Percentiles rank a stretch among this genome's conserved stretches.
phyloP scores from a whole-genome alignment of 768 basidiomycete species.

The Terana coerulea region DNA sequence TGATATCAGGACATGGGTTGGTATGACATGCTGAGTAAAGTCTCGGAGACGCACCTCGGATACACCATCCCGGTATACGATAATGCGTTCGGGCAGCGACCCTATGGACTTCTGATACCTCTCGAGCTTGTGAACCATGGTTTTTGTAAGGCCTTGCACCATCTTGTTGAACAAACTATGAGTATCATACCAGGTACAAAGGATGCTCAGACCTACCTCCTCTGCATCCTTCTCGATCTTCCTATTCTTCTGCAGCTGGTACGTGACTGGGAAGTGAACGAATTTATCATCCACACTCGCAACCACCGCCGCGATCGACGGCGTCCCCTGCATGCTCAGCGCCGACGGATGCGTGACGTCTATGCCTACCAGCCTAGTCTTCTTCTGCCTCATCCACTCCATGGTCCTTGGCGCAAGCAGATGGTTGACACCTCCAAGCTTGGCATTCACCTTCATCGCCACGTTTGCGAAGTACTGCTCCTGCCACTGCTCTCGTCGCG shows the following conservation, averaged over 20 bases:
- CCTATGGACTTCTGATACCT: slow-evolving; percentile 49
- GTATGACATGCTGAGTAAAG: background rate
- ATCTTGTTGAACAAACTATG: slow-evolving; percentile 45
- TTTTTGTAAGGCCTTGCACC: slow-evolving; percentile 57
- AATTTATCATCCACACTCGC: slow-evolving; percentile 68
- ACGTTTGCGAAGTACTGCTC: slow-evolving; percentile 83
- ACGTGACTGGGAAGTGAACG: slow-evolving; percentile 73
- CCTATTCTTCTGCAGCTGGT: slow-evolving; percentile 55
- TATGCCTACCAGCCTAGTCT: slow-evolving; percentile 83
- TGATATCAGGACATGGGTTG: slow-evolving; percentile 22
- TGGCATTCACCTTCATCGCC: slow-evolving; percentile 78
- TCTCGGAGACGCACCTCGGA: slow-evolving; percentile 54
- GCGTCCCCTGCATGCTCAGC: slow-evolving; percentile 62
- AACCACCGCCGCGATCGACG: slow-evolving; percentile 82
- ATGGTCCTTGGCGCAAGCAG: slow-evolving; percentile 50
- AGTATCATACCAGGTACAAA: background rate
- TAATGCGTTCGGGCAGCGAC: slow-evolving; percentile 59
- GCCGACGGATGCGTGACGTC: slow-evolving; percentile 83
- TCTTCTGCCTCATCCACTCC: slow-evolving; percentile 60
- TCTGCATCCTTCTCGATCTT: slow-evolving; percentile 36
- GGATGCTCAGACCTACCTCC: slow-evolving; percentile 26
- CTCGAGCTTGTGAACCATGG: slow-evolving; percentile 69
- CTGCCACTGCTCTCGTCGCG: slow-evolving; percentile 53
- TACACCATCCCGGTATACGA: slow-evolving; percentile 79
- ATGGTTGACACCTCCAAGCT: slow-evolving; percentile 82